These are phyloP conservation scores for Gastrodia elata DNA, from an alignment of 106 monocot species.

Conservation along the genomic window DNA sequence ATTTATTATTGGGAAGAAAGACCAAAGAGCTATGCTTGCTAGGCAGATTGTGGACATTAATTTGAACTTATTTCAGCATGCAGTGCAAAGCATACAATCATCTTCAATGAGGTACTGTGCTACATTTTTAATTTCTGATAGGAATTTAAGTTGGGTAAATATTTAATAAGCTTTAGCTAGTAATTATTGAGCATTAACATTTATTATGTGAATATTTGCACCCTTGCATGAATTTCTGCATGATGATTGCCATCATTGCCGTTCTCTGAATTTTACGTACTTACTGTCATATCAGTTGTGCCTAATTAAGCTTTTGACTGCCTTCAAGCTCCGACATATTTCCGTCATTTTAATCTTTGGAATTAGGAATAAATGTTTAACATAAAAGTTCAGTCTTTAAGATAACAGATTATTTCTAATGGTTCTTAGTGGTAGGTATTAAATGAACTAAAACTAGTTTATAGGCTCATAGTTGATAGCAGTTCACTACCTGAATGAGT, in stretches of 20 bases:
- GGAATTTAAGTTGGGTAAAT: background rate
- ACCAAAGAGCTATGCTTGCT: background rate
- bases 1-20: constrained; percentile 3
- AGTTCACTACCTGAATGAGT: background rate
- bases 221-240: background rate
- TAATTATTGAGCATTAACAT: background rate
- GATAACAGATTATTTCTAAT: background rate
- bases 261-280: background rate
- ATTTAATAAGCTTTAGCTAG: background rate
- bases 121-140: background rate
- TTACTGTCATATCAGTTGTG: background rate
- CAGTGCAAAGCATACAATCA: background rate
- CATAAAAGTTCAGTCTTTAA: background rate
- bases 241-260: background rate
- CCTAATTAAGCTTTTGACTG: background rate
- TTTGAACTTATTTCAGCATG: constrained; percentile 8
- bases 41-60: constrained; percentile 1
- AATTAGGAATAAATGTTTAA: background rate
- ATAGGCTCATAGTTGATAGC: background rate
- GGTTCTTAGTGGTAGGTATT: background rate
- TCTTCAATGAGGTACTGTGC: constrained; percentile 5
- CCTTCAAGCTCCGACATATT: background rate
- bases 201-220: background rate
- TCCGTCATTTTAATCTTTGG: background rate
- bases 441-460: background rate